These are phyloP conservation scores for Fusarium lateritium DNA, from an alignment of 2,329 filamentous ascomycete genomes.

Conservation along the genomic window DNA sequence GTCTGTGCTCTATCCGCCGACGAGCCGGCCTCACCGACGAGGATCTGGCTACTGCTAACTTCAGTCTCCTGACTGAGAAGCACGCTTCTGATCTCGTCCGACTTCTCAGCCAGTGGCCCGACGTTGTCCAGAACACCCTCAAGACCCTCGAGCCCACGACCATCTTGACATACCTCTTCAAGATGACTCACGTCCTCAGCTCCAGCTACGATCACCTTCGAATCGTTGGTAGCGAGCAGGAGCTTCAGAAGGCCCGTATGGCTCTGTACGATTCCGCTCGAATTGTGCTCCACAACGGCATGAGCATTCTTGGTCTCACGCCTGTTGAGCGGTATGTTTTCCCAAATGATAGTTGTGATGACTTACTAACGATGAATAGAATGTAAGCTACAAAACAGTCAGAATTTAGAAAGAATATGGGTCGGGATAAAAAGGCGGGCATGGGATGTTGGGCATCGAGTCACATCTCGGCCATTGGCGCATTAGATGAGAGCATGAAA, in stretches of 20 bases:
- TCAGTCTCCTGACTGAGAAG: slow-evolving; percentile 77
- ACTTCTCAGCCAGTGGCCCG: slow-evolving; percentile 86
- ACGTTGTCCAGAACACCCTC: slow-evolving; percentile 86
- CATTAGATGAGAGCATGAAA: slow-evolving; percentile 48
- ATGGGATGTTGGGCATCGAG: slow-evolving; percentile 24
- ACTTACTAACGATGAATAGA: slow-evolving; percentile 37
- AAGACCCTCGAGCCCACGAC: slow-evolving; percentile 83
- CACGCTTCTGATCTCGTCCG: slow-evolving; percentile 82
- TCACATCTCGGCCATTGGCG: slow-evolving; percentile 26
- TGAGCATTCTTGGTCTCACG: slow-evolving; percentile 83
- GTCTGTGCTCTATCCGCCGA: slow-evolving; percentile 75
- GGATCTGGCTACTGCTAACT: slow-evolving; percentile 74
- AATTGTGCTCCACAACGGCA: slow-evolving; percentile 84
- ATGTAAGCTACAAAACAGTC: slow-evolving; percentile 42
- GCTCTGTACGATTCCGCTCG: slow-evolving; percentile 83
- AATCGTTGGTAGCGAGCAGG: slow-evolving; percentile 83
- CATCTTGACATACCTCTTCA: slow-evolving; percentile 77
- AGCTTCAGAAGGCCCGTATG: slow-evolving; percentile 77
- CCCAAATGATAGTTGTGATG: neutral
- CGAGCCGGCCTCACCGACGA: slow-evolving; percentile 67
- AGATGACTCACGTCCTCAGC: slow-evolving; percentile 86
- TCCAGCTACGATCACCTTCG: slow-evolving; percentile 86
- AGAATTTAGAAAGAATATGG: slow-evolving; percentile 10
- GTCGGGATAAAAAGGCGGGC: slow-evolving; percentile 10
- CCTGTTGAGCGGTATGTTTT: slow-evolving; percentile 73